Percentiles rank a stretch among this genome's conserved stretches.
Conservation (phyloP, 306 rosid genomes). For the Abrus precatorius region DNA sequence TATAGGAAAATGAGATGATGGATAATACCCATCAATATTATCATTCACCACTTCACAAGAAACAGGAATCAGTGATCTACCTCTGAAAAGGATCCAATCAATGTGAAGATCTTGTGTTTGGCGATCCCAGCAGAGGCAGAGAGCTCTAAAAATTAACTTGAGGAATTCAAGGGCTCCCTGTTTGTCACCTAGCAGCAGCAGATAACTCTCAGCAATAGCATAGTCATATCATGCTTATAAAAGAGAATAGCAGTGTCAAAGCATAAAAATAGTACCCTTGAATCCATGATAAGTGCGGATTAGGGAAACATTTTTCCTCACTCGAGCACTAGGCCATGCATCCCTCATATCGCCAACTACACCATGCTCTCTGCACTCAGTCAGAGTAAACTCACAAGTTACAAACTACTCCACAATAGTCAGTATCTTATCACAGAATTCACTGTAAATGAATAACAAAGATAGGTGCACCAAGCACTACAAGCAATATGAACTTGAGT, state of each 20-base stretch:
- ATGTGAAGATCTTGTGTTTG: conserved; percentile 97
- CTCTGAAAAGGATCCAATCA: conserved; percentile 99
- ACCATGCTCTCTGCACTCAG: conserved; percentile 86
- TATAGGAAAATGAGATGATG: conserved; percentile 94
- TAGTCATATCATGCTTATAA: conserved; percentile 20
- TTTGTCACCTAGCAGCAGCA: conserved; percentile 76
- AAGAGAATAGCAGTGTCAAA: conserved; percentile 26
- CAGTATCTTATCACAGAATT: conserved; percentile 2
- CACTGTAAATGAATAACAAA: conserved; percentile 24
- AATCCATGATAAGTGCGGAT: conserved; percentile 96
- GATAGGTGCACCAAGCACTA: background rate
- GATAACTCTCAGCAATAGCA: conserved; percentile 25
- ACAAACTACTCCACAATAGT: conserved; percentile 19
- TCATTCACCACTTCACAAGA: conserved; percentile 91
- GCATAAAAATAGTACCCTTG: conserved; percentile 67
- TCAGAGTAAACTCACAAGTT: conserved; percentile 40
- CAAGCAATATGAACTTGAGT: conserved; percentile 35
- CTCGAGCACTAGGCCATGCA: conserved; percentile 91
- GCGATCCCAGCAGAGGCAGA: conserved; percentile 99
- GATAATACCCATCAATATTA: conserved; percentile 84
- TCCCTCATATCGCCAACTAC: conserved; percentile 99
- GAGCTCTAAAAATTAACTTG: conserved; percentile 91
- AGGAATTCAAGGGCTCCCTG: conserved; percentile 93
- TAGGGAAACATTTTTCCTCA: conserved; percentile 85
- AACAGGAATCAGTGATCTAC: conserved; percentile 92